phyloP scores from a whole-genome alignment of 768 basidiomycete genomes.

The Serendipita indica region DNA sequence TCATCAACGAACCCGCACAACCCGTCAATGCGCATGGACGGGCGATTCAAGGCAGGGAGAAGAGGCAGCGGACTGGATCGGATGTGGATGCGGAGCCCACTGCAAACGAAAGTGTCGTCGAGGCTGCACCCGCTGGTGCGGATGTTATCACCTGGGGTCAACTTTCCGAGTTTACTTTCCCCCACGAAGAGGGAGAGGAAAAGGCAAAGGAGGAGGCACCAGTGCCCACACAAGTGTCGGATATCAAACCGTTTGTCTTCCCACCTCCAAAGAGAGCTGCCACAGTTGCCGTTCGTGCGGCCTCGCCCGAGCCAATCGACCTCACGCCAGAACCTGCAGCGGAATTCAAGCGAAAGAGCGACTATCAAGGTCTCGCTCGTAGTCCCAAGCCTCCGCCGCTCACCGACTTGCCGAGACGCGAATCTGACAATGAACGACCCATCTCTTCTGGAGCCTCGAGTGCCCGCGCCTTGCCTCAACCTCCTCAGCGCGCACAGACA shows the following conservation, averaged over 20 bases:
- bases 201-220: neutral
- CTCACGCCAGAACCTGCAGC: neutral
- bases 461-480: constrained; percentile 10
- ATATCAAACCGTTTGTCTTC: neutral
- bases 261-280: constrained; percentile 10
- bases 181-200: neutral
- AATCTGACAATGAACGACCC: constrained; percentile 7
- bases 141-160: neutral
- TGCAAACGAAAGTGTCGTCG: neutral
- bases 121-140: neutral
- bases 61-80: constrained; percentile 34
- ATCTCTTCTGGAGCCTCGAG: constrained; percentile 11
- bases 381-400: constrained; percentile 8
- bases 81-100: constrained; percentile 18
- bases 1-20: constrained; percentile 19
- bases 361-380: neutral
- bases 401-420: constrained; percentile 1
- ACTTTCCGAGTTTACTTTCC: neutral
- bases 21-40: constrained; percentile 20
- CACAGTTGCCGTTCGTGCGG: neutral
- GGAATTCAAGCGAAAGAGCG: neutral
- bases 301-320: neutral
- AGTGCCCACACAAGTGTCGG: neutral
- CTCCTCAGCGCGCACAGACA: constrained; percentile 47
- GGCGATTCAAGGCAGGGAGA: constrained; percentile 61